Evolutionary conservation across 2,329 filamentous ascomycete species (phyloP).

Genomic region (Aspergillus nomiae): DNA sequence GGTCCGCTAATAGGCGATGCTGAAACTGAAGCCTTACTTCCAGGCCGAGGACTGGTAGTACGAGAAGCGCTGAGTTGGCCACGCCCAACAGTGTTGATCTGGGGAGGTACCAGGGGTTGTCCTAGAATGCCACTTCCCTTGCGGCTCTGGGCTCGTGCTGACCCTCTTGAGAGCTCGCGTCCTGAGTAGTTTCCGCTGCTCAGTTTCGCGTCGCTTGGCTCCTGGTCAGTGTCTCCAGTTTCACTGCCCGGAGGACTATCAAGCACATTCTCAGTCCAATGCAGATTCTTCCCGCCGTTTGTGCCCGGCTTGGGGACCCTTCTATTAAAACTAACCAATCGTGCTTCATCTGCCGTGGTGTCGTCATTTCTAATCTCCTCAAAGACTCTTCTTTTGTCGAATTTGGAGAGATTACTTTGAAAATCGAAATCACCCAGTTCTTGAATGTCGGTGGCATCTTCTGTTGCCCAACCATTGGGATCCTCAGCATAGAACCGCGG

Average conservation of each 20-base stretch:
- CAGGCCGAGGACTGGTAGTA: constrained; percentile 41
- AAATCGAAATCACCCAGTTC: constrained; percentile 96
- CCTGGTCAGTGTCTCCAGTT: constrained; percentile 62
- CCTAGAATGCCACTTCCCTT: constrained; percentile 46
- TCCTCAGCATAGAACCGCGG: constrained; percentile 53
- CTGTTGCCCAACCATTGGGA: constrained; percentile 89
- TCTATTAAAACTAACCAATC: constrained; percentile 88
- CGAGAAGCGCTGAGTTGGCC: constrained; percentile 39
- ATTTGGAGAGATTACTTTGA: constrained; percentile 83
- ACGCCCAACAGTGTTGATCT: constrained; percentile 37
- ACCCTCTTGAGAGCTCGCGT: constrained; percentile 42
- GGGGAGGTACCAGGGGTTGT: constrained; percentile 38
- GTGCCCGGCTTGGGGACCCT: constrained; percentile 64
- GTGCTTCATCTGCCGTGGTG: constrained; percentile 81
- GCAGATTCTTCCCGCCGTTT: constrained; percentile 82
- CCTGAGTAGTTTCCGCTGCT: constrained; percentile 51
- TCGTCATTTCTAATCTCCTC: constrained; percentile 90
- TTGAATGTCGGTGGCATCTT: constrained; percentile 92
- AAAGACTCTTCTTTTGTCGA: constrained; percentile 90
- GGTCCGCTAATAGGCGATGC: constrained; percentile 46
- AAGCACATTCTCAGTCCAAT: constrained; percentile 89
- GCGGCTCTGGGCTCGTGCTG: constrained; percentile 37
- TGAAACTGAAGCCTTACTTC: constrained; percentile 41
- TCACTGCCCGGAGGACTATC: constrained; percentile 73
- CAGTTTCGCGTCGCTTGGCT: constrained; percentile 42